Conservation (phyloP, 75 land plant genomes). For the Adiantum capillusveneris region DNA sequence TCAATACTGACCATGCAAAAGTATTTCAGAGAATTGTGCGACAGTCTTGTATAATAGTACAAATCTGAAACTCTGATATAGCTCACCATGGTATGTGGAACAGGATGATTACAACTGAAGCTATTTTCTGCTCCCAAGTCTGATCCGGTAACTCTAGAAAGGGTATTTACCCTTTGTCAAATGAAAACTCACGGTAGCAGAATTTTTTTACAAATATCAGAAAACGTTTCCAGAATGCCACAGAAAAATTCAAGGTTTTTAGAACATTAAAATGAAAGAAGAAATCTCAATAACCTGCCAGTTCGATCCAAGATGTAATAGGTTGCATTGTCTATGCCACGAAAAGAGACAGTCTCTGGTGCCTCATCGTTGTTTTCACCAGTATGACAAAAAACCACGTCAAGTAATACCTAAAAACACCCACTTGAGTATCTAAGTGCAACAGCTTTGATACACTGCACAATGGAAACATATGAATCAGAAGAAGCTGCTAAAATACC, state of each 20-base stretch:
- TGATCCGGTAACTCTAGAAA: slow-evolving; percentile 23
- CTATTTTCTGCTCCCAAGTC: slow-evolving; percentile 29
- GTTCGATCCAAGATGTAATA: slow-evolving; percentile 46
- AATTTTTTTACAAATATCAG: too few relatives aligned
- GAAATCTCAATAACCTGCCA: background rate
- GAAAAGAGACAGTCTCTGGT: slow-evolving; percentile 44
- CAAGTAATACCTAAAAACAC: slow-evolving; percentile 54
- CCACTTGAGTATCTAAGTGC: too few relatives aligned
- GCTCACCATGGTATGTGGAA: slow-evolving; percentile 53
- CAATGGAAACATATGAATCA: background rate
- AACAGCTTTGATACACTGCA: too few relatives aligned
- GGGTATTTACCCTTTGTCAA: too few relatives aligned
- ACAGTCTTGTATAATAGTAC: too few relatives aligned
- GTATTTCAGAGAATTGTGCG: too few relatives aligned
- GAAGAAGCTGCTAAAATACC: slow-evolving; percentile 11
- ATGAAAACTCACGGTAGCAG: too few relatives aligned
- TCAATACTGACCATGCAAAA: too few relatives aligned
- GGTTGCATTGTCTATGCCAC: slow-evolving; percentile 74
- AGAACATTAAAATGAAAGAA: too few relatives aligned
- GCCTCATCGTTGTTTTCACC: slow-evolving; percentile 48
- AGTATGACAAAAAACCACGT: slow-evolving; percentile 77
- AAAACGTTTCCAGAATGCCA: too few relatives aligned
- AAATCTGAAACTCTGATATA: too few relatives aligned
- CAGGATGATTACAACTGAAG: slow-evolving; percentile 75
- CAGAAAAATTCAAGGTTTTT: too few relatives aligned